Evolutionary conservation across 2,329 filamentous ascomycete species (phyloP).

Genomic region (Sporothrix globosa): DNA sequence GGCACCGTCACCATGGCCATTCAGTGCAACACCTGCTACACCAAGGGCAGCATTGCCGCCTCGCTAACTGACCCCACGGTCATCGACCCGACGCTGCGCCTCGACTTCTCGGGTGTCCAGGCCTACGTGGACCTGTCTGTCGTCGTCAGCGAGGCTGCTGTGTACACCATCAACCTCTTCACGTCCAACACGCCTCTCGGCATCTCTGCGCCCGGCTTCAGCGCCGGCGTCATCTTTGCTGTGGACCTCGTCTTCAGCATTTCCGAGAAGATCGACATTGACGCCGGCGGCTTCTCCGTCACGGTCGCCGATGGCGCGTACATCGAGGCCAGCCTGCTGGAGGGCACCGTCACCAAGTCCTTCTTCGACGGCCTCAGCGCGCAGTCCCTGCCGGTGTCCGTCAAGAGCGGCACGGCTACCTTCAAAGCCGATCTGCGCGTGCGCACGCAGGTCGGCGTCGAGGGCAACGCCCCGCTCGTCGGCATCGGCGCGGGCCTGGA

Average conservation of each 20-base stretch:
- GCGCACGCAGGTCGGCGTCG: constrained; percentile 51
- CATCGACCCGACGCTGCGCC: constrained; percentile 46
- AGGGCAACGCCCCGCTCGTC: constrained; percentile 41
- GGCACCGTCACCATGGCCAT: constrained; percentile 41
- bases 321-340: constrained; percentile 49
- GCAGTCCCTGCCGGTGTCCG: constrained; percentile 52
- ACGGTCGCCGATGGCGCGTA: constrained; percentile 52
- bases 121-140: constrained; percentile 56
- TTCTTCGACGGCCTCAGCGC: constrained; percentile 51
- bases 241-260: constrained; percentile 57
- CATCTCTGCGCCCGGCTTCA: constrained; percentile 48
- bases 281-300: constrained; percentile 53
- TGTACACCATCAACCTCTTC: constrained; percentile 57
- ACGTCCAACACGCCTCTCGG: constrained; percentile 50
- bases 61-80: constrained; percentile 48
- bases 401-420: constrained; percentile 52
- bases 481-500: constrained; percentile 49
- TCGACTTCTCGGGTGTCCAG: constrained; percentile 56
- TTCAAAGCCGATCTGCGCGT: constrained; percentile 56
- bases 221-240: constrained; percentile 52
- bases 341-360: constrained; percentile 51
- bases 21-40: constrained; percentile 54
- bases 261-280: constrained; percentile 55
- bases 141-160: constrained; percentile 49
- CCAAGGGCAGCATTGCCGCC: constrained; percentile 53